Conservation (phyloP, 768 basidiomycete species). For the Termitomyces eurrhizus region DNA sequence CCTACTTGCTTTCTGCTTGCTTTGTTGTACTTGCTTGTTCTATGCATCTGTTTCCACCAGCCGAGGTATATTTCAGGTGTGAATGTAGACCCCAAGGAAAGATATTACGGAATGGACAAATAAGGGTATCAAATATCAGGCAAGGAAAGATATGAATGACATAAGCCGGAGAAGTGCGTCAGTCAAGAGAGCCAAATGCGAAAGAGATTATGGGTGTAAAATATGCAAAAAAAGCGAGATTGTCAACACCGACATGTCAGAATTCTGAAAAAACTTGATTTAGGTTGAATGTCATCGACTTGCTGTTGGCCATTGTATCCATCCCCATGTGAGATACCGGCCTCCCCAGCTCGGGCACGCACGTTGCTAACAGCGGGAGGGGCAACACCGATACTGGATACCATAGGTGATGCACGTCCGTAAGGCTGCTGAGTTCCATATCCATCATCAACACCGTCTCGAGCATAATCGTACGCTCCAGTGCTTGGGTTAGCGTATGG, state of each 20-base stretch:
- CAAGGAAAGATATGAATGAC: conserved; percentile 25
- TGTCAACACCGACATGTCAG: conserved; percentile 75
- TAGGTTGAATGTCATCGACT: conserved; percentile 48
- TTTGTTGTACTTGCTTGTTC: background rate
- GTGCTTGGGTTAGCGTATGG: conserved; percentile 64
- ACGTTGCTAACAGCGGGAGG: conserved; percentile 72
- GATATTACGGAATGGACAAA: conserved; percentile 20
- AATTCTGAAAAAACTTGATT: conserved; percentile 58
- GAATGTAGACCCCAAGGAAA: conserved; percentile 8
- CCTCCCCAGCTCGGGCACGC: conserved; percentile 66
- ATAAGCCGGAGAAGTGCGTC: conserved; percentile 20
- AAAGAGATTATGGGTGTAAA: conserved; percentile 18
- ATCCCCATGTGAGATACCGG: conserved; percentile 59
- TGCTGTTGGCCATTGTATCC: conserved; percentile 57
- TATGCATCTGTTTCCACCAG: background rate
- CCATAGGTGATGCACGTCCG: conserved; percentile 82
- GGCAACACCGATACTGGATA: conserved; percentile 61
- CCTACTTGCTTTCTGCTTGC: background rate
- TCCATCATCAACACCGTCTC: conserved; percentile 49
- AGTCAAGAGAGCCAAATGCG: conserved; percentile 25
- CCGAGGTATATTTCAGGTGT: conserved; percentile 15
- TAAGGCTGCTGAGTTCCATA: conserved; percentile 54
- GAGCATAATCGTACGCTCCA: conserved; percentile 57
- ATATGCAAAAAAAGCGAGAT: conserved; percentile 19
- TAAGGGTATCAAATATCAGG: conserved; percentile 29